phyloP scores from a whole-genome alignment of 495 filamentous ascomycete species.

The Thermochaetoides thermophila region DNA sequence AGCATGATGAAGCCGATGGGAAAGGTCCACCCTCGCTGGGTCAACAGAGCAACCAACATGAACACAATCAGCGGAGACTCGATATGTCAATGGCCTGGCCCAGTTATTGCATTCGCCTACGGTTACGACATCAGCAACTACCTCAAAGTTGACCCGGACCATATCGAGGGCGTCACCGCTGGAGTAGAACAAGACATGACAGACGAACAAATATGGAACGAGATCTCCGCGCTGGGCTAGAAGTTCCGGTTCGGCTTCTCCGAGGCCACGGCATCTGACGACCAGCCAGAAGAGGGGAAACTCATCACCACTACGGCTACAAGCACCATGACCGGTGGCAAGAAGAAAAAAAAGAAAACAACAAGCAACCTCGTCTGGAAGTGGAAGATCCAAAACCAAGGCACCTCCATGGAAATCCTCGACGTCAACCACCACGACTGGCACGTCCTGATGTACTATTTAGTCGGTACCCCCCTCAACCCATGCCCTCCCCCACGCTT shows the following conservation, averaged over 20 bases:
- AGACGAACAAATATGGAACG: constrained; percentile 1
- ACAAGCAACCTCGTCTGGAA: neutral
- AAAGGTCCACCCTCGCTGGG: neutral
- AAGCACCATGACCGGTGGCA: neutral
- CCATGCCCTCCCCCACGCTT: neutral
- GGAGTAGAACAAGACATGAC: neutral
- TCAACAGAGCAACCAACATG: neutral
- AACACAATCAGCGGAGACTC: neutral
- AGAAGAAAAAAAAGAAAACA: too few species aligned
- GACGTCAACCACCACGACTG: neutral
- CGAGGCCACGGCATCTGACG: too few species aligned
- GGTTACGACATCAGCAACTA: constrained; percentile 3
- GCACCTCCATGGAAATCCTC: constrained; percentile 3
- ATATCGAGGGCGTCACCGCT: neutral
- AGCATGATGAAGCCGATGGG: neutral
- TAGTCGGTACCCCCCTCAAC: neutral
- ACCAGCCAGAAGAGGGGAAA: neutral
- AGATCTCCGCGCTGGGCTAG: neutral
- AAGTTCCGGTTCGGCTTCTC: too few species aligned
- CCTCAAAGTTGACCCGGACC: neutral
- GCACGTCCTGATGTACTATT: neutral
- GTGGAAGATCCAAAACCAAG: constrained; percentile 1
- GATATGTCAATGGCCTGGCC: neutral
- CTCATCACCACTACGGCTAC: too few species aligned
- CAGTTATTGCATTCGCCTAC: constrained; percentile 1